Evolutionary conservation across 257 asterid species (phyloP).

Genomic region (Buddleja alternifolia): DNA sequence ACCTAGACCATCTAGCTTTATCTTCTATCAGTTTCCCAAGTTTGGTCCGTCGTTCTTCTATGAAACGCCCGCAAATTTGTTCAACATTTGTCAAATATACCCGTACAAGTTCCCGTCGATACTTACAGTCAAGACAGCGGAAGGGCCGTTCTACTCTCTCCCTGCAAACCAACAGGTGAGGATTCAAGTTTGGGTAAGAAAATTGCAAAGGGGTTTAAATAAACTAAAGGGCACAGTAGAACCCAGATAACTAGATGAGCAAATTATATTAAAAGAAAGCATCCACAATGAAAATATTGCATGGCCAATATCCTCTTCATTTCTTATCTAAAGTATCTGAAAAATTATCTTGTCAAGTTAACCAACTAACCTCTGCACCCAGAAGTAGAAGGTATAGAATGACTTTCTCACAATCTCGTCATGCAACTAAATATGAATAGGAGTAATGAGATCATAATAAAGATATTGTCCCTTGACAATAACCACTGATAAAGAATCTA

Average conservation of each 20-base stretch:
- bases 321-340: slow-evolving; percentile 9
- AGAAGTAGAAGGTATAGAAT: not conserved
- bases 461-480: not conserved
- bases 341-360: not conserved
- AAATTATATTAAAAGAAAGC: not conserved
- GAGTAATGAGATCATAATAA: not conserved
- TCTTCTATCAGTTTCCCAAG: slow-evolving; percentile 85
- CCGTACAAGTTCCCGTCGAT: slow-evolving; percentile 92
- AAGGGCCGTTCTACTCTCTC: slow-evolving; percentile 91
- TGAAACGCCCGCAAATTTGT: slow-evolving; percentile 86
- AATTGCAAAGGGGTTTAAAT: not conserved
- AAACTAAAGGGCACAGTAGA: slow-evolving; percentile 16
- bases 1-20: slow-evolving; percentile 94
- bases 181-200: not conserved
- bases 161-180: slow-evolving; percentile 47
- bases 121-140: slow-evolving; percentile 87
- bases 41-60: slow-evolving; percentile 77
- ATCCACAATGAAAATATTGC: not conserved
- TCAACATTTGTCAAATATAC: slow-evolving; percentile 92
- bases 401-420: slow-evolving; percentile 3
- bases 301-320: not conserved
- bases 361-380: slow-evolving; percentile 9
- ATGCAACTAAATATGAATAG: slow-evolving; percentile 6
- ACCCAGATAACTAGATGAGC: slow-evolving; percentile 1
- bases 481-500: not conserved